These are phyloP conservation scores for Intubia oerlemansii DNA, from an alignment of 2,329 filamentous ascomycete genomes.

Conservation along the genomic window DNA sequence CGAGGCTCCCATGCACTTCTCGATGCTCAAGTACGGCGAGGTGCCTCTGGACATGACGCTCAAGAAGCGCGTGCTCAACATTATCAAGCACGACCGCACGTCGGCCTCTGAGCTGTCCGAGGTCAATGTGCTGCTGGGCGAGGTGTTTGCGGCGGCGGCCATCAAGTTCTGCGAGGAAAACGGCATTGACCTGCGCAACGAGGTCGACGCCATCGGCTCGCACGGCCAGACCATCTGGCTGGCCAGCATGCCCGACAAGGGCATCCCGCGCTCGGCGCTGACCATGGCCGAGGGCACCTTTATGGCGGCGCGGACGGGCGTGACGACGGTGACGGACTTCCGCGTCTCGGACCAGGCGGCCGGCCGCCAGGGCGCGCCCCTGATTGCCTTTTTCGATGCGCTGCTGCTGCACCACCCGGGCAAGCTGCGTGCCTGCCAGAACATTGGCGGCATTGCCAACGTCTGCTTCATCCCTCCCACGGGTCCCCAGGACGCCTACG, in stretches of 20 bases:
- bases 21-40: conserved; percentile 34
- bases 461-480: conserved; percentile 36
- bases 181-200: conserved; percentile 18
- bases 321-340: conserved; percentile 38
- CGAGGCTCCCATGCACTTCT: conserved; percentile 29
- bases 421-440: conserved; percentile 36
- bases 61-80: conserved; percentile 33
- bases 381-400: conserved; percentile 35
- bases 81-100: conserved; percentile 31
- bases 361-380: conserved; percentile 31
- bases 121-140: conserved; percentile 33
- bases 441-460: conserved; percentile 39
- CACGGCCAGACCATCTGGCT: conserved; percentile 39
- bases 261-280: conserved; percentile 23
- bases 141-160: conserved; percentile 31
- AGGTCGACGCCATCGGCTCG: conserved; percentile 32
- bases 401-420: conserved; percentile 32
- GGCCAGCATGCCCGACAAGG: conserved; percentile 26
- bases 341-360: conserved; percentile 32
- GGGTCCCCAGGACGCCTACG: conserved; percentile 18
- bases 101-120: conserved; percentile 31
- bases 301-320: conserved; percentile 29
- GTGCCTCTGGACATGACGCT: conserved; percentile 28
- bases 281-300: conserved; percentile 36
- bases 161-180: conserved; percentile 25